A percentile compares a stretch with the other conserved stretches of the same genome.
Conservation (phyloP, 306 rosid genomes). For the Lotus japonicus region DNA sequence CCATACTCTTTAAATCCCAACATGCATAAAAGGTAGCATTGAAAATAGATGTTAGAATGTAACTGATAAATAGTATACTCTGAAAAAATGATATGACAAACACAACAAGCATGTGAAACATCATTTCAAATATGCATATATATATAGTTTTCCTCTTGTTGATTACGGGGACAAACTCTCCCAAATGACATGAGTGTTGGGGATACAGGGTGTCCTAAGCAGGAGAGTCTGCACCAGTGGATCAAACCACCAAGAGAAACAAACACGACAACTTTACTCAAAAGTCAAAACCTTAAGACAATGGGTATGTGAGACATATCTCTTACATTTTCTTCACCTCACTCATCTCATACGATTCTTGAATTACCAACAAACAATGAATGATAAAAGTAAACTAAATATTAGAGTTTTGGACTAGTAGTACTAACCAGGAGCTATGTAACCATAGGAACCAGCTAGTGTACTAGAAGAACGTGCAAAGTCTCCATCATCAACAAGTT, state of each 20-base stretch:
- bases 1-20: slow-evolving; percentile 60
- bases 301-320: too few species aligned
- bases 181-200: too few species aligned
- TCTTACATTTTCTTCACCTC: too few species aligned
- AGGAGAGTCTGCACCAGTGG: too few species aligned
- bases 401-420: neutral
- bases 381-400: neutral
- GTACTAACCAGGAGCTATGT: slow-evolving; percentile 85
- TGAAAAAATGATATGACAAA: neutral
- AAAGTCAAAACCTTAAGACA: too few species aligned
- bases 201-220: too few species aligned
- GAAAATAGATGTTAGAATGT: neutral
- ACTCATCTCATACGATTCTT: too few species aligned
- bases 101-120: too few species aligned
- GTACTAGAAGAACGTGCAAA: slow-evolving; percentile 70
- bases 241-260: too few species aligned
- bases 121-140: too few species aligned
- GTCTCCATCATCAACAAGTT: slow-evolving; percentile 72
- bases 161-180: neutral
- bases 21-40: neutral
- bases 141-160: neutral
- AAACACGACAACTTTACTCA: too few species aligned
- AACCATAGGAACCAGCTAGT: slow-evolving; percentile 89
- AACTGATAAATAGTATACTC: neutral
- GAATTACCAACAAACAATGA: too few species aligned